Evolutionary conservation across 2,329 filamentous ascomycete genomes (phyloP).

Genomic region (Lachnellula occidentalis): DNA sequence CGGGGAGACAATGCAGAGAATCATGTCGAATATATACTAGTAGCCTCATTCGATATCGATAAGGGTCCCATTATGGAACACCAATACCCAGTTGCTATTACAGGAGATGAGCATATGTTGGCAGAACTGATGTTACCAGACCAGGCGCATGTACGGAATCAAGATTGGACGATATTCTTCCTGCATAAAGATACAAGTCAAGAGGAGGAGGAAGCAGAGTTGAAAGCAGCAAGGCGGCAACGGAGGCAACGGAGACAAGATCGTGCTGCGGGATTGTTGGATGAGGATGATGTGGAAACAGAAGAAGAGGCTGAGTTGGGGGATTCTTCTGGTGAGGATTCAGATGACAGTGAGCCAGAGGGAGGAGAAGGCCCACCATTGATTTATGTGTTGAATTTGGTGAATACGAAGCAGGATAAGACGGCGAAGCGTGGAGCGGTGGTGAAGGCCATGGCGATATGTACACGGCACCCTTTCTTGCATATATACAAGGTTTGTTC

Average conservation of each 20-base stretch:
- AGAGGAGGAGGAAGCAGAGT: constrained; percentile 73
- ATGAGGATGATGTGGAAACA: constrained; percentile 38
- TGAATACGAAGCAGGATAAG: constrained; percentile 97
- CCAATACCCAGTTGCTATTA: constrained; percentile 91
- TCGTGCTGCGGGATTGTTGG: constrained; percentile 43
- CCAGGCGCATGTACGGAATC: constrained; percentile 87
- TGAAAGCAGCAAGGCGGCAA: constrained; percentile 48
- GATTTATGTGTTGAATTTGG: constrained; percentile 94
- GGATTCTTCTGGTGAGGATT: constrained; percentile 47
- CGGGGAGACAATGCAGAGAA: constrained; percentile 67
- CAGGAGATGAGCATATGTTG: constrained; percentile 95
- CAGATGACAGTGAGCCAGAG: constrained; percentile 58
- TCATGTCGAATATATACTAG: constrained; percentile 97
- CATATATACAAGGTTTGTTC: constrained; percentile 88
- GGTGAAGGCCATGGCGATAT: constrained; percentile 98
- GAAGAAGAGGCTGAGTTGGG: constrained; percentile 41
- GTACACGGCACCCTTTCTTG: constrained; percentile 92
- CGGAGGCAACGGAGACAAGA: constrained; percentile 49
- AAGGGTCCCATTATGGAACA: constrained; percentile 97
- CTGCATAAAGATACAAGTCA: constrained; percentile 89
- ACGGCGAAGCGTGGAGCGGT: constrained; percentile 87
- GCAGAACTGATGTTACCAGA: constrained; percentile 98
- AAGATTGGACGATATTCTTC: constrained; percentile 99
- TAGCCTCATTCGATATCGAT: constrained; percentile 96
- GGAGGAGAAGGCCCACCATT: constrained; percentile 80